Percentiles rank a stretch among this genome's conserved stretches.
These are phyloP conservation scores for Septoria petroselini DNA, from an alignment of 2,329 filamentous ascomycete species.

Conservation along the genomic window DNA sequence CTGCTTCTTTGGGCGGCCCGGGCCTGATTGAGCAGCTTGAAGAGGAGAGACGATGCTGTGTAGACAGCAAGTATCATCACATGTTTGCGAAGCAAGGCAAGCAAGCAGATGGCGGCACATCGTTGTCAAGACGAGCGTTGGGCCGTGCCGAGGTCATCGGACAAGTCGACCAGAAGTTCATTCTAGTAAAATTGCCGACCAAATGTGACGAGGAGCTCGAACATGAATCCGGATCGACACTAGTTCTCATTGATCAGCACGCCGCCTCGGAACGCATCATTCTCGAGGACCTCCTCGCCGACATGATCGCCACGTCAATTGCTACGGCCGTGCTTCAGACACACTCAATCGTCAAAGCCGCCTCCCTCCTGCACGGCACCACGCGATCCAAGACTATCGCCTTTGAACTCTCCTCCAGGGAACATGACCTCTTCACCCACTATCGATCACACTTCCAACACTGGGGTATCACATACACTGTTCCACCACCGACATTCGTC, in stretches of 20 bases:
- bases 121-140: slow-evolving; percentile 62
- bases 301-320: slow-evolving; percentile 46
- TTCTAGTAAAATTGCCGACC: slow-evolving; percentile 62
- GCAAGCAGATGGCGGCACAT: slow-evolving; percentile 24
- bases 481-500: slow-evolving; percentile 29
- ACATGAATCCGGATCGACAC: slow-evolving; percentile 35
- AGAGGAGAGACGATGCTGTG: slow-evolving; percentile 14
- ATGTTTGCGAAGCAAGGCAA: slow-evolving; percentile 6
- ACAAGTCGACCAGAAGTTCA: slow-evolving; percentile 88
- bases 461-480: slow-evolving; percentile 73
- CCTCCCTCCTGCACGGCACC: slow-evolving; percentile 10
- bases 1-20: slow-evolving; percentile 26
- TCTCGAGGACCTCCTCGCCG: slow-evolving; percentile 68
- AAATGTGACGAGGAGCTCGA: background rate
- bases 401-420: slow-evolving; percentile 63
- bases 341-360: slow-evolving; percentile 8
- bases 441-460: slow-evolving; percentile 57
- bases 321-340: too few relatives aligned
- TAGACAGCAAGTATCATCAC: slow-evolving; percentile 5
- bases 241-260: slow-evolving; percentile 88
- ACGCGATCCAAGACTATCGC: slow-evolving; percentile 52
- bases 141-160: slow-evolving; percentile 63
- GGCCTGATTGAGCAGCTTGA: slow-evolving; percentile 19
- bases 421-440: slow-evolving; percentile 57
- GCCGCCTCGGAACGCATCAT: slow-evolving; percentile 86